phyloP scores from a whole-genome alignment of 2,329 filamentous ascomycete genomes.

The Colletotrichum theobromicola region DNA sequence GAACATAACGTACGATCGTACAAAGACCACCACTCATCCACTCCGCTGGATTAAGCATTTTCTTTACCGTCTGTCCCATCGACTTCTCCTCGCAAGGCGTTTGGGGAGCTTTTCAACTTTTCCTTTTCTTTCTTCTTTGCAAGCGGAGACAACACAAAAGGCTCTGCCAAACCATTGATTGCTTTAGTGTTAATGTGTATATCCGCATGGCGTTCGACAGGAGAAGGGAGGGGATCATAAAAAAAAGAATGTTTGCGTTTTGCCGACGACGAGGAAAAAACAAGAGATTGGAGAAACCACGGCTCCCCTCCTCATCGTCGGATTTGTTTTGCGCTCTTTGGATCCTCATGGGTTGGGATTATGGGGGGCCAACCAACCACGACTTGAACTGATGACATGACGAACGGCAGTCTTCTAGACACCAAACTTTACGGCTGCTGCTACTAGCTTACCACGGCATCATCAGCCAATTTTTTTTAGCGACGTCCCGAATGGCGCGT shows the following conservation, averaged over 20 bases:
- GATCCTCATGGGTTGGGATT: slow-evolving; percentile 20
- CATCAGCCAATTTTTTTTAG: not conserved
- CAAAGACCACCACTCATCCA: not conserved
- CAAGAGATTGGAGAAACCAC: slow-evolving; percentile 10
- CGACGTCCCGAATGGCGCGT: not conserved
- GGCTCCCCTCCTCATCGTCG: slow-evolving; percentile 3
- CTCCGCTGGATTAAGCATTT: not conserved
- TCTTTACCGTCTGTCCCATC: slow-evolving; percentile 16
- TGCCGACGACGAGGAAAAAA: not conserved
- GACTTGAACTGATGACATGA: slow-evolving; percentile 3
- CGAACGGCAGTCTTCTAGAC: not conserved
- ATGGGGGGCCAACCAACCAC: slow-evolving; percentile 14
- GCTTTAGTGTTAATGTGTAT: slow-evolving; percentile 21
- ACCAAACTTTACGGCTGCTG: not conserved
- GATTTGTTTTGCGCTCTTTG: not conserved
- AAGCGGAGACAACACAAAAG: not conserved
- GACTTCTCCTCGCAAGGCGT: slow-evolving; percentile 21
- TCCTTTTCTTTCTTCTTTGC: not conserved
- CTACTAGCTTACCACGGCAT: not conserved
- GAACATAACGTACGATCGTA: slow-evolving; percentile 19
- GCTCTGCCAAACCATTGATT: not conserved
- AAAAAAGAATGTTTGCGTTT: slow-evolving; percentile 13
- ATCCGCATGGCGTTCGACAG: slow-evolving; percentile 22
- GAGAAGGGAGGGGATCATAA: slow-evolving; percentile 7
- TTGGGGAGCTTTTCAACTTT: not conserved